Percentiles rank a stretch among this genome's conserved stretches.
These are phyloP conservation scores for button mushroom (Agaricus bisporus) DNA, from an alignment of 768 basidiomycete genomes.

Conservation along the genomic window DNA sequence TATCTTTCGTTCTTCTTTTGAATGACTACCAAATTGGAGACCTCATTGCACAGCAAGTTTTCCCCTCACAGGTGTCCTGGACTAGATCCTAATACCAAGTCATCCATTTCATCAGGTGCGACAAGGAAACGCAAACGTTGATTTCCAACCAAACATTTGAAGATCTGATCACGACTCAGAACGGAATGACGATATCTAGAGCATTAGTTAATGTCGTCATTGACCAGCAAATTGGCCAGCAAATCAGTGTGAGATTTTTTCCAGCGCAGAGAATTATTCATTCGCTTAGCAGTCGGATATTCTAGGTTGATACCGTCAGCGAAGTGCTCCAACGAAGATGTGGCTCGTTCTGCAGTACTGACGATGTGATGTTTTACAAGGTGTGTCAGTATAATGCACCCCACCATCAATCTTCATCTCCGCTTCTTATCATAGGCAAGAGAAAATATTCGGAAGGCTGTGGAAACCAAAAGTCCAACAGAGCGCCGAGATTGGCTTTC, in stretches of 20 bases:
- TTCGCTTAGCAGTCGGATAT: slow-evolving; percentile 10
- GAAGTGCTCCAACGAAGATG: slow-evolving; percentile 92
- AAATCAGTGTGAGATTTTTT: slow-evolving; percentile 70
- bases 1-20: slow-evolving; percentile 88
- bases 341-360: slow-evolving; percentile 95
- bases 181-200: slow-evolving; percentile 84
- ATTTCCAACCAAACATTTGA: slow-evolving; percentile 75
- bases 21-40: slow-evolving; percentile 89
- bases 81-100: slow-evolving; percentile 6
- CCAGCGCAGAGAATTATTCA: background rate
- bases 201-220: slow-evolving; percentile 93
- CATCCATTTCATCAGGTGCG: slow-evolving; percentile 46
- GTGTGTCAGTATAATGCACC: slow-evolving; percentile 28
- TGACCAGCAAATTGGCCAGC: slow-evolving; percentile 96
- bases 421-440: slow-evolving; percentile 56
- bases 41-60: slow-evolving; percentile 68
- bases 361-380: slow-evolving; percentile 98
- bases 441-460: slow-evolving; percentile 88
- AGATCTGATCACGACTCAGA: slow-evolving; percentile 77
- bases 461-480: slow-evolving; percentile 64
- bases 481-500: slow-evolving; percentile 77
- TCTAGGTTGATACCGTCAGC: slow-evolving; percentile 92
- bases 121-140: slow-evolving; percentile 61
- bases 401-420: background rate
- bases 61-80: background rate